Percentiles rank a stretch among this genome's conserved stretches.
phyloP scores from a whole-genome alignment of 1,284 basidiomycete genomes.

The Takashimella tepidaria region DNA sequence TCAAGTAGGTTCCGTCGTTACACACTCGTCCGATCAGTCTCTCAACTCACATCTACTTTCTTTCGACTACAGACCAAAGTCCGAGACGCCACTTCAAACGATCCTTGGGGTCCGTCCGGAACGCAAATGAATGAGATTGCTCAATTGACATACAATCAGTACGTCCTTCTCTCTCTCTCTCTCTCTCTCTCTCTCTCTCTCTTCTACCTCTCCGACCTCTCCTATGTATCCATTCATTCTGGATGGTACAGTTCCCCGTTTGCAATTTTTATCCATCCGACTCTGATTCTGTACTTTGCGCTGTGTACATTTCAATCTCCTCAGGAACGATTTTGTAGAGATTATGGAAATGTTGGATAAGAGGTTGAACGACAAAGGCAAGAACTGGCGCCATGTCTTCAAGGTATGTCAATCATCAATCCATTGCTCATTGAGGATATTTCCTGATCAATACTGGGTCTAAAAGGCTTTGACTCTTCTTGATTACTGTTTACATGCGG shows the following conservation, averaged over 20 bases:
- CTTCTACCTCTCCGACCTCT: not conserved
- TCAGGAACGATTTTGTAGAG: slow-evolving; percentile 93
- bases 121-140: slow-evolving; percentile 99
- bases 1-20: slow-evolving; percentile 34
- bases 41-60: not conserved
- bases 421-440: not conserved
- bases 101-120: slow-evolving; percentile 97
- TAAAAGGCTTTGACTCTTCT: slow-evolving; percentile 82
- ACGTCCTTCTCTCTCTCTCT: slow-evolving; percentile 50
- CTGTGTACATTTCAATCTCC: slow-evolving; percentile 1
- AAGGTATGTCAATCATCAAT: slow-evolving; percentile 57
- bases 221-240: too few relatives aligned
- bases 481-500: slow-evolving; percentile 94
- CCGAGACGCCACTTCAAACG: slow-evolving; percentile 98
- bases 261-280: too few relatives aligned
- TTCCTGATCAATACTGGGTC: too few relatives aligned
- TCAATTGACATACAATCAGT: slow-evolving; percentile 97
- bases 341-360: slow-evolving; percentile 99
- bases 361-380: slow-evolving; percentile 97
- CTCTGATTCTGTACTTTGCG: not conserved
- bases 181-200: not conserved
- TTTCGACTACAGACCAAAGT: slow-evolving; percentile 70
- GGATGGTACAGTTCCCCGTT: not conserved
- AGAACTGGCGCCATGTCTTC: slow-evolving; percentile 99
- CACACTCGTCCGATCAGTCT: too few relatives aligned